Percentiles rank a stretch among this genome's conserved stretches.
Evolutionary conservation across 805 yeast species (phyloP).

Genomic region (Candida silvicultrix): DNA sequence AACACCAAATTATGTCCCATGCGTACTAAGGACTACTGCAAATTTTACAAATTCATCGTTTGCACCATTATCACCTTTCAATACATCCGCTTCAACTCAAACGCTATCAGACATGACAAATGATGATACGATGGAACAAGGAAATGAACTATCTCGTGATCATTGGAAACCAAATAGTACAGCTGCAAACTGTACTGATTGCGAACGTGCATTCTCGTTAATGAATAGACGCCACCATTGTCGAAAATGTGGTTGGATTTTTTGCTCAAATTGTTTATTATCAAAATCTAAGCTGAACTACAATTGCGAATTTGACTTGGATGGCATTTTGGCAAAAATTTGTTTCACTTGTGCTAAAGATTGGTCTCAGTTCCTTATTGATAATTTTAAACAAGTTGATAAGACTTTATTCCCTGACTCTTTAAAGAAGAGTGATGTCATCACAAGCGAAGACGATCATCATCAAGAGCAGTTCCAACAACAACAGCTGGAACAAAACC

Average conservation of each 20-base stretch:
- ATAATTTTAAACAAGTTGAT: constrained; percentile 15
- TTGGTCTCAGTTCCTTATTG: constrained; percentile 36
- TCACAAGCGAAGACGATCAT: neutral
- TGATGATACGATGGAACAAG: neutral
- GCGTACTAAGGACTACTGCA: constrained; percentile 49
- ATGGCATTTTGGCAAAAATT: constrained; percentile 53
- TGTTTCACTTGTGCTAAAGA: constrained; percentile 52
- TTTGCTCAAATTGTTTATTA: constrained; percentile 54
- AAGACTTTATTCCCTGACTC: constrained; percentile 11
- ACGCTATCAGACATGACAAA: neutral
- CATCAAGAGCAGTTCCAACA: constrained; percentile 1
- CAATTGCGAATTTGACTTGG: constrained; percentile 38
- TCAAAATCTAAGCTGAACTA: constrained; percentile 39
- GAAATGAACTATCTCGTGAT: constrained; percentile 25
- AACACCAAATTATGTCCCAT: constrained; percentile 74
- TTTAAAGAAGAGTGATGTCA: constrained; percentile 3
- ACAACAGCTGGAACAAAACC: neutral
- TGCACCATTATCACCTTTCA: neutral
- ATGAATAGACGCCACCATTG: constrained; percentile 70
- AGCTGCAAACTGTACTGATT: constrained; percentile 50
- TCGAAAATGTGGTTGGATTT: constrained; percentile 66
- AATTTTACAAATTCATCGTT: constrained; percentile 10
- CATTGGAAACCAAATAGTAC: constrained; percentile 65
- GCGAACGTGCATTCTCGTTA: constrained; percentile 53
- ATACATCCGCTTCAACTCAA: neutral